Conservation (phyloP, 2,329 filamentous ascomycete genomes). For the Hypoxylon sp. region DNA sequence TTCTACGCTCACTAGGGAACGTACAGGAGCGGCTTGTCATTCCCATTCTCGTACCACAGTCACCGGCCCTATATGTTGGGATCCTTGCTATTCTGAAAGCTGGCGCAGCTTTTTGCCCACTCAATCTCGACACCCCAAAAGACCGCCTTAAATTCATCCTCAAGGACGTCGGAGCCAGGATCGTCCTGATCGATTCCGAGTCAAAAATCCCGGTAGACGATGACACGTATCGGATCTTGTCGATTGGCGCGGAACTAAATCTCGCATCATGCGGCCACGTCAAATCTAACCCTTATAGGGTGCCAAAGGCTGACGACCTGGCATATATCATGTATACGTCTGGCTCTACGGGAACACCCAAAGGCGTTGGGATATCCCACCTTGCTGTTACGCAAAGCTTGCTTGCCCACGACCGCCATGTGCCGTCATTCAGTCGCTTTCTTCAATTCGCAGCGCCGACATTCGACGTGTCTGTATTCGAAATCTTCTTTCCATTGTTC, state of each 20-base stretch:
- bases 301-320: conserved; percentile 58
- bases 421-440: conserved; percentile 83
- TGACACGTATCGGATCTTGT: conserved; percentile 52
- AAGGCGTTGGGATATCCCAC: conserved; percentile 88
- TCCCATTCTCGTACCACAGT: conserved; percentile 83
- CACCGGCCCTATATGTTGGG: conserved; percentile 80
- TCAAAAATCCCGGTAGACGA: conserved; percentile 55
- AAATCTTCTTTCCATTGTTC: conserved; percentile 90
- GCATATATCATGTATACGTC: conserved; percentile 97
- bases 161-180: conserved; percentile 76
- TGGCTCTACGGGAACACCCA: conserved; percentile 88
- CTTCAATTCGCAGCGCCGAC: conserved; percentile 93
- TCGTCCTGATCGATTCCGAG: conserved; percentile 74
- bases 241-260: conserved; percentile 52
- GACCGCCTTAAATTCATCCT: conserved; percentile 86
- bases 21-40: conserved; percentile 65
- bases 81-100: conserved; percentile 83
- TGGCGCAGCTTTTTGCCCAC: conserved; percentile 87
- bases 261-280: neutral
- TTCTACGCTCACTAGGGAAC: conserved; percentile 46
- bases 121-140: conserved; percentile 81
- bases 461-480: conserved; percentile 95
- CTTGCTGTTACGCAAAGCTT: conserved; percentile 83
- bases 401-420: conserved; percentile 81
- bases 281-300: conserved; percentile 7